Evolutionary conservation across 2,329 filamentous ascomycete genomes (phyloP), one percentile per base, ranked within the genome.

Genomic region (Cyphellophora attinorum): DNA sequence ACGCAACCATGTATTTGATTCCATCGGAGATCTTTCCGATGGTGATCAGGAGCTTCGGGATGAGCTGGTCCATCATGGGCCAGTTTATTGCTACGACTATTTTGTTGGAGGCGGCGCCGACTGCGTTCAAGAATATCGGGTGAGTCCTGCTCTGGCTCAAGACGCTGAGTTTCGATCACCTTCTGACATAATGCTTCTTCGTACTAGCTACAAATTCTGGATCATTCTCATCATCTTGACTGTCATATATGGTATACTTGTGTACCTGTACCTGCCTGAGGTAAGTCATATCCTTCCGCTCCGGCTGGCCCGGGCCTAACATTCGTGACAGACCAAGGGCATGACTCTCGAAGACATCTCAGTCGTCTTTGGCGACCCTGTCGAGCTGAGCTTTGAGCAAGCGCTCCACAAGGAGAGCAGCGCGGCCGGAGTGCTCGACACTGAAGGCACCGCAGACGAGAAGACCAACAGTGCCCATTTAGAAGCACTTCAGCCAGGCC

Each of bases 1-100:
- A 49, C 29, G 44, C 38, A 6, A 36, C 47, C 1, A 36, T 33
- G 16, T 49, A 41, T 29, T 33, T 49, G 10, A 48, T 45, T 25
- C 27, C 38, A 5, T 34, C 37, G 3, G 48, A 51, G 31, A 45
- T 51, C 36, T 48, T 47, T 30, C 47, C 47, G 4, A 47, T 34
- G 5, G 39, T 43, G 10, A 29, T 49, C 14, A 41, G 48, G 3
- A 38, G 41, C 4, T 33, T 49, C 27, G 47, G 48, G 2, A 33
- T 41, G 15, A 35, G 40, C 2, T 31, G 44, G n/a, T 37, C 37
- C 11, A 40, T 50, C 30, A 31, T 28, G 11, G 40, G 34, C 5
- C 33, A 40, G 15, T 44, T 39, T 13, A 29, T 40, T 11, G 37
- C 29, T 8, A 45, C 36, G 10, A 37, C 46, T n/a, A 27, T 45